Base-by-base conservation (phyloP, 2,329 filamentous ascomycete genomes). In the Paecilomyces formosus region DNA sequence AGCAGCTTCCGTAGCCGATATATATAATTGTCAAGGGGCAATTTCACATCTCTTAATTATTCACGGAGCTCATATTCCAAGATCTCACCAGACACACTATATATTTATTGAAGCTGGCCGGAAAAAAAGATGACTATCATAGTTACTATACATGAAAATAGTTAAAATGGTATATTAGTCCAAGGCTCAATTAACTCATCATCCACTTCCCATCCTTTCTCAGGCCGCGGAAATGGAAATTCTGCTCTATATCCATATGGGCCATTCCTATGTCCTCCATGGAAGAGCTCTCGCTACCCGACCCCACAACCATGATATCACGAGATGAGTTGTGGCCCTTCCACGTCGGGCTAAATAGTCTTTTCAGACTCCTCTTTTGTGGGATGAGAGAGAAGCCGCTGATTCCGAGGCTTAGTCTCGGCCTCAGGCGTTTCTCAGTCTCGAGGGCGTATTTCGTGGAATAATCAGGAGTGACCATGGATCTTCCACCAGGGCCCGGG, bases 381-480 rank as follows among this genome's bases (percentile, higher is more conserved):
- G 54, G 22, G 3, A 35, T 15, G 54, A 33, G 28, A 18, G 24
- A 33, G 2, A 26, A 24, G 12, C 39, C 26, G n/a, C 49, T 28
- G 1, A 24, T 12, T 6, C 50, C 49, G 18, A 51, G 9, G 7
- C 7, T 15, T 30, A 21, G 31, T 55, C 26, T 57, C 33, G 18
- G 22, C 11, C 24, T 53, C 7, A 49, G 6, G 55, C 60, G 63
- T 28, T 60, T 55, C 39, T 66, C 64, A 3, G 62, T 60, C 21
- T 66, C 62, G 24, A 66, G 63, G 26, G 61, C 58, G 6, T 61
- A 60, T 18, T 64, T 62, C 3, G 58, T 31, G 21, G 61, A 63
- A 31, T 62, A 65, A 54, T 65, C 63, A 13, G 63, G 63, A n/a
- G 62, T 59, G 26, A 66, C 62, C 64, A 66, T 66, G 3, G 57